A percentile compares a stretch with the other conserved stretches of the same genome.
Conservation (phyloP, 176 grass and related monocot species). For the Thinopyrum elongatum region DNA sequence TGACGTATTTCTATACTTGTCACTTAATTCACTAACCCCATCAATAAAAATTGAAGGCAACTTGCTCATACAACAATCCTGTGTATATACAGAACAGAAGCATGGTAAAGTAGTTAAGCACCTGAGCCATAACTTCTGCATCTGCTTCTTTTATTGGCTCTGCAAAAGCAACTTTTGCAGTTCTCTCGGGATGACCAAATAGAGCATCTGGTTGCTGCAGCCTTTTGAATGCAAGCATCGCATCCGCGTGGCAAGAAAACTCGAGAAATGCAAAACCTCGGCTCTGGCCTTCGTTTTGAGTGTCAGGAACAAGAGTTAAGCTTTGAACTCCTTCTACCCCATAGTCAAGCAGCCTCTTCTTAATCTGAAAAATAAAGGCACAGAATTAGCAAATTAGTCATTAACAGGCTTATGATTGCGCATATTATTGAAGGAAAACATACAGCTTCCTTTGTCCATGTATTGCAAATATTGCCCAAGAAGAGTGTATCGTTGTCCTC, state of each 20-base stretch:
- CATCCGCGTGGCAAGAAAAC: constrained; percentile 51
- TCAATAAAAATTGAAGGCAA: too few species aligned
- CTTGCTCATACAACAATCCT: too few species aligned
- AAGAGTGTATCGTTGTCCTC: constrained; percentile 81
- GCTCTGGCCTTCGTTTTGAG: constrained; percentile 53
- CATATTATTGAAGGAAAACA: neutral
- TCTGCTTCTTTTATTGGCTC: constrained; percentile 67
- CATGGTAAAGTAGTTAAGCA: neutral
- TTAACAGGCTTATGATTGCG: neutral
- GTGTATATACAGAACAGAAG: too few species aligned
- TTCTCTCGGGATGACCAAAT: constrained; percentile 58
- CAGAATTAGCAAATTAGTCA: neutral
- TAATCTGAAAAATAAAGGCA: constrained; percentile 31
- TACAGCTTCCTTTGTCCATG: constrained; percentile 86
- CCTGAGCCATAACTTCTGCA: constrained; percentile 71
- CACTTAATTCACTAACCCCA: too few species aligned
- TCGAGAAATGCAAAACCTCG: constrained; percentile 60
- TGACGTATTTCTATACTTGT: too few species aligned
- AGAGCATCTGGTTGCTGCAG: constrained; percentile 50
- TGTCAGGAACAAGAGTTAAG: constrained; percentile 56
- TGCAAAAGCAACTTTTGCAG: constrained; percentile 56
- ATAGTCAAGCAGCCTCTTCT: constrained; percentile 40
- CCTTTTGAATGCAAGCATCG: constrained; percentile 53
- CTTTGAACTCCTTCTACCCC: constrained; percentile 36
- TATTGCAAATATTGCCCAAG: constrained; percentile 80